Conservation (phyloP, 2,329 filamentous ascomycete species). For the Colletotrichum coccodes region DNA sequence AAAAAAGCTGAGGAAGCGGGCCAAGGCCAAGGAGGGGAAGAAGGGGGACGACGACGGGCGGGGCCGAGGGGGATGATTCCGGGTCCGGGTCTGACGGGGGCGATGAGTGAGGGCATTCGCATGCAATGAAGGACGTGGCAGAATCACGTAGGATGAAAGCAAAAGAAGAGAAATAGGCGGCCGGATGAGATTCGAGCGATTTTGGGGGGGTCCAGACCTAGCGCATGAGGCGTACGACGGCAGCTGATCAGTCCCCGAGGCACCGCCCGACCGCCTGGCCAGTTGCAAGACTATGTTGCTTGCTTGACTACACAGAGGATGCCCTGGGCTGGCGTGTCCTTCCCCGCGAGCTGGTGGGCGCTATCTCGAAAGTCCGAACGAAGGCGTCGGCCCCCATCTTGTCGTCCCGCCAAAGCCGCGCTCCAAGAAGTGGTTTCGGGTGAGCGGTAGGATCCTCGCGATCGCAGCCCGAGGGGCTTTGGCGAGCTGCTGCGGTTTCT, state of each 20-base stretch:
- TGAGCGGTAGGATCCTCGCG: too few species aligned
- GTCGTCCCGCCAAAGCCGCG: not conserved
- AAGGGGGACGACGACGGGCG: constrained; percentile 32
- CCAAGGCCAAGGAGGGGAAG: constrained; percentile 68
- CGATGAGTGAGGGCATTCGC: constrained; percentile 5
- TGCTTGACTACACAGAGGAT: not conserved
- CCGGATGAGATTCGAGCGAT: not conserved
- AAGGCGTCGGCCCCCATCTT: not conserved
- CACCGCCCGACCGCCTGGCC: not conserved
- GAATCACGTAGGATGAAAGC: not conserved
- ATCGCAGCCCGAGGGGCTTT: too few species aligned
- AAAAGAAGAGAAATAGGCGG: not conserved
- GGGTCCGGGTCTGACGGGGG: constrained; percentile 13
- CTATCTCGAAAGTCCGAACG: too few species aligned
- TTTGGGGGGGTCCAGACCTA: not conserved
- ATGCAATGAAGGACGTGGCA: not conserved
- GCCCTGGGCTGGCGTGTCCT: not conserved
- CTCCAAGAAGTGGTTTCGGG: too few species aligned
- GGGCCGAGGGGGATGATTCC: not conserved
- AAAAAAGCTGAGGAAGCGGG: constrained; percentile 68
- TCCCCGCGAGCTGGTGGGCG: not conserved
- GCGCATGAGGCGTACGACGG: not conserved
- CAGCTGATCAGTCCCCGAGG: too few species aligned
- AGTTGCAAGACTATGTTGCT: not conserved
- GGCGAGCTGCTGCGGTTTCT: too few species aligned